Percentiles rank a stretch among this genome's conserved stretches.
phyloP scores from a whole-genome alignment of 352 stramenopile genomes.

The Bremia lactucae region DNA sequence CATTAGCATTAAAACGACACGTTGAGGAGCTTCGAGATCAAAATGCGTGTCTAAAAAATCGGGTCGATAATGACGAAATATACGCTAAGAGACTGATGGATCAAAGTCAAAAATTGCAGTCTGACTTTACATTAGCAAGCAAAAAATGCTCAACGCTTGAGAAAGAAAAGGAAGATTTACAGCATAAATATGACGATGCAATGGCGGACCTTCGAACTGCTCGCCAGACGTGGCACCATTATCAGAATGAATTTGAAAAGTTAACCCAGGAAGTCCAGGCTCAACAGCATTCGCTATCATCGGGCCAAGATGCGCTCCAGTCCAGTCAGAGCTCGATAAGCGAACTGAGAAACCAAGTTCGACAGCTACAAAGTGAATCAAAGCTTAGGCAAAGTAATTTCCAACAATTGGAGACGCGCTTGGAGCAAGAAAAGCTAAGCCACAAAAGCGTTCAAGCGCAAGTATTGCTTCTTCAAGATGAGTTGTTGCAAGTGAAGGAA shows the following conservation, averaged over 20 bases:
- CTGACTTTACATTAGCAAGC: slow-evolving; percentile 21
- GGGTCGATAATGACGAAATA: slow-evolving; percentile 34
- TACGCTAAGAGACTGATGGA: slow-evolving; percentile 34
- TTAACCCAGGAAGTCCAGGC: slow-evolving; percentile 45
- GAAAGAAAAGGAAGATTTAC: slow-evolving; percentile 43
- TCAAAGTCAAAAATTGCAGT: slow-evolving; percentile 42
- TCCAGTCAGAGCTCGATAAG: slow-evolving; percentile 41
- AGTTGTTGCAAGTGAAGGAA: slow-evolving; percentile 46
- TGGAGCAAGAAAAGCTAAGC: slow-evolving; percentile 55
- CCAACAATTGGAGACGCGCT: slow-evolving; percentile 44
- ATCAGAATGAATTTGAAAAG: slow-evolving; percentile 70
- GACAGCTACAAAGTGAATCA: slow-evolving; percentile 53
- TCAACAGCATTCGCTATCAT: slow-evolving; percentile 51
- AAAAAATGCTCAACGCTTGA: slow-evolving; percentile 29
- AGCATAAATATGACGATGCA: slow-evolving; percentile 40
- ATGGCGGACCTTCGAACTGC: slow-evolving; percentile 46
- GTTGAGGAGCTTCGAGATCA: slow-evolving; percentile 60
- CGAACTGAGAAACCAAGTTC: slow-evolving; percentile 49
- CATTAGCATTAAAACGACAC: slow-evolving; percentile 36
- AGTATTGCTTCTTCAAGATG: slow-evolving; percentile 42
- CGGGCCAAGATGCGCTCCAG: slow-evolving; percentile 42
- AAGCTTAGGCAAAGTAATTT: slow-evolving; percentile 36
- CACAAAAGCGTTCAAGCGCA: slow-evolving; percentile 53
- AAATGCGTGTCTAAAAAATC: slow-evolving; percentile 45
- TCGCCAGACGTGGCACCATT: slow-evolving; percentile 49